Percentiles rank a stretch among this genome's conserved stretches.
phyloP scores from a whole-genome alignment of 169 alveolate genomes.

The Cryptosporidium meleagridis region DNA sequence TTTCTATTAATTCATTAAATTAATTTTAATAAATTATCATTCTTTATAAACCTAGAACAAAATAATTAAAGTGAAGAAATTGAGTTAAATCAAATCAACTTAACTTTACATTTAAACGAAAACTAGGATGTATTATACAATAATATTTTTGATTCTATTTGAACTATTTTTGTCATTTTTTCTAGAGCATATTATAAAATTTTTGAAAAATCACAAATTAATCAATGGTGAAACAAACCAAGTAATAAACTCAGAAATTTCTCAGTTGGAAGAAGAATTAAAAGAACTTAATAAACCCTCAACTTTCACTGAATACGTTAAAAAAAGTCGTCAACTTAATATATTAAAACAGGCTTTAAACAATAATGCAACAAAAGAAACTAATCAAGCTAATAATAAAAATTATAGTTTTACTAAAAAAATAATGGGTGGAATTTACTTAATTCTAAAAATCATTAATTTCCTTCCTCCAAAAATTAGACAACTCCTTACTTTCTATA shows the following conservation, averaged over 20 bases:
- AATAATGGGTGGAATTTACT: neutral
- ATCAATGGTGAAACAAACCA: neutral
- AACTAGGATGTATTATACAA: neutral
- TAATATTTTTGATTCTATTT: neutral
- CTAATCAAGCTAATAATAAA: neutral
- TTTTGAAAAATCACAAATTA: neutral
- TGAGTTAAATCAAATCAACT: neutral
- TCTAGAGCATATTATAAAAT: neutral
- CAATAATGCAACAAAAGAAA: neutral
- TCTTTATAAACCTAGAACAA: neutral
- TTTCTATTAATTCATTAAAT: neutral
- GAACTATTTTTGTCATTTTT: slow-evolving; percentile 1
- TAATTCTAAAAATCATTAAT: neutral
- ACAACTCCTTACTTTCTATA: neutral
- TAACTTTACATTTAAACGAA: neutral
- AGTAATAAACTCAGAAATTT: neutral
- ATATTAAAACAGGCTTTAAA: slow-evolving; percentile 2
- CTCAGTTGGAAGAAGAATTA: slow-evolving; percentile 35
- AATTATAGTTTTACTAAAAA: neutral
- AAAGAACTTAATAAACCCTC: slow-evolving; percentile 54
- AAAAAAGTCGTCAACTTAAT: slow-evolving; percentile 34
- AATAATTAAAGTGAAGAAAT: neutral
- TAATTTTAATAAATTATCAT: neutral
- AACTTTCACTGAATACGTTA: slow-evolving; percentile 56
- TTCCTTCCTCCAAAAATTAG: slow-evolving; percentile 15